Evolutionary conservation across 2,329 filamentous ascomycete species (phyloP), one percentile per base, ranked within the genome.

Genomic region (Graphilbum fragrans): DNA sequence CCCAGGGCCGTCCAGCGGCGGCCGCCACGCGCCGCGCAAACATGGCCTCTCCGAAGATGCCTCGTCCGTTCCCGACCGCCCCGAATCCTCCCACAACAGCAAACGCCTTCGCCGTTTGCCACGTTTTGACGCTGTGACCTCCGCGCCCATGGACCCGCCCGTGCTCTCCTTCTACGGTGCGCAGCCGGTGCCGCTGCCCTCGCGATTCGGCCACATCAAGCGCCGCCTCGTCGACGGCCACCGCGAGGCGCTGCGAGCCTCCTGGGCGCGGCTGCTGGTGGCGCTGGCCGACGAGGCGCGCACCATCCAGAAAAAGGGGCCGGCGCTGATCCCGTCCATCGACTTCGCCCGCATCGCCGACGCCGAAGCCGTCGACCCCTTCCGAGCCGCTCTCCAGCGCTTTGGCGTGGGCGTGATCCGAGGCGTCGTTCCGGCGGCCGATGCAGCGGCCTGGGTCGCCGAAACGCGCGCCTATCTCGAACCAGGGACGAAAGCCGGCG

Each of bases 331-430:
- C 38, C 73, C 73, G 21, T 67, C 63, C 17, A 72, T 77, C 41
- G 67, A 72, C 44, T 76, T 69, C 46, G 52, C 57, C 50, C 67
- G 73, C 45, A 65, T 76, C 20, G 59, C 63, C 45, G 56, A 67
- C 51, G 49, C 60, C 3, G 58, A 63, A 41, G 65, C 70, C 39
- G 67, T 72, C 3, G 61, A 68, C 20, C 61, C 67, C 2, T 83
- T 83, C 54, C 66, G 63, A 40, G 61, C 62, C 37, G 70, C 73
- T 51, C 63, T 80, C 39, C 68, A 68, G 50, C 74, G 77, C 51
- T 71, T 78, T 34, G 80, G 80, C 40, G 71, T 77, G 11, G 79
- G 74, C 33, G 70, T 85, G 18, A 66, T 85, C 21, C 70, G 77
- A 43, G 75, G 76, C 49, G 79, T 82, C 32, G 61, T 85, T 2